Conservation (phyloP, 2,329 filamentous ascomycete genomes). For the Colletotrichum sp. region DNA sequence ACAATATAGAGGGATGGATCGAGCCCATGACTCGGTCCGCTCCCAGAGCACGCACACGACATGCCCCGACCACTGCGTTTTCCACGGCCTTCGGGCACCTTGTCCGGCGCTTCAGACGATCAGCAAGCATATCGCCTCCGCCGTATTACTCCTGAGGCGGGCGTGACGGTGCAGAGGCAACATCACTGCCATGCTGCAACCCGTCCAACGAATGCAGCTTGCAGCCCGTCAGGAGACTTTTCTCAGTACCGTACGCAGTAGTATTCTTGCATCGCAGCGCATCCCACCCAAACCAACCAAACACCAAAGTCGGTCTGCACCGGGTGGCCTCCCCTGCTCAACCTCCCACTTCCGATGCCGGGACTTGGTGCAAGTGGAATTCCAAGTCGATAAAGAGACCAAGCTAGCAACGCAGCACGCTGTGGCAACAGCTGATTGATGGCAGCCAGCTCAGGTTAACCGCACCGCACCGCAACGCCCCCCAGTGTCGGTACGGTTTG, state of each 20-base stretch:
- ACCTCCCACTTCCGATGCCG: not conserved
- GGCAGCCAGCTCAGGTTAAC: not conserved
- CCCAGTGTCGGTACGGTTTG: not conserved
- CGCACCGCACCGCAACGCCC: not conserved
- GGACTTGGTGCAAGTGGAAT: not conserved
- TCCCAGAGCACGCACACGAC: not conserved
- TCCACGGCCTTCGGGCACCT: not conserved
- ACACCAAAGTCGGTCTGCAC: not conserved
- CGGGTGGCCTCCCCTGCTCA: not conserved
- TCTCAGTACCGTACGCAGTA: not conserved
- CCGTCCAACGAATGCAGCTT: not conserved
- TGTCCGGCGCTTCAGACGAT: not conserved
- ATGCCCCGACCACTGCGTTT: not conserved
- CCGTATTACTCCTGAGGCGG: not conserved
- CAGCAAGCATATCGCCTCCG: not conserved
- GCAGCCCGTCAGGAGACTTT: not conserved
- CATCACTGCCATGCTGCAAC: slow-evolving; percentile 3
- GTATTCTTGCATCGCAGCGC: not conserved
- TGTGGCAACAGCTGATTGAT: slow-evolving; percentile 21
- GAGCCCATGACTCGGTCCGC: slow-evolving; percentile 12
- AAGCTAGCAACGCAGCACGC: slow-evolving; percentile 8
- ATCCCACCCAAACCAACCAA: not conserved
- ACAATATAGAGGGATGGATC: not conserved
- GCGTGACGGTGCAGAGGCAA: not conserved
- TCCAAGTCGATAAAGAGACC: not conserved